Base-by-base conservation (phyloP, 1,284 basidiomycete genomes). In the Naganishia sp. region DNA sequence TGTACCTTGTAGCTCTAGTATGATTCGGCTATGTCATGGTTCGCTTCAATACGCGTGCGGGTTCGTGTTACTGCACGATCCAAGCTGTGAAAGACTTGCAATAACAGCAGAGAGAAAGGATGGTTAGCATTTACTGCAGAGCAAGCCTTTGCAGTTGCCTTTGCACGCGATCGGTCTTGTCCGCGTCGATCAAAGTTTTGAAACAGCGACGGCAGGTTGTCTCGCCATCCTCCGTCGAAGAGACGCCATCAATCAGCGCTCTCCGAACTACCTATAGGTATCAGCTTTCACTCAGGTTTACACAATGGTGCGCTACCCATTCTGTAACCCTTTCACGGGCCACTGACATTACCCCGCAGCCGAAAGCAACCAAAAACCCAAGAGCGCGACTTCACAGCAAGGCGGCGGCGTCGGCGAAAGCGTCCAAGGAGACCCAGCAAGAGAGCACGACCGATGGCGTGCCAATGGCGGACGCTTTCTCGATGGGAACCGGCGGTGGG, bases 301-400 rank as follows among this genome's bases (percentile, higher is more conserved):
- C 46, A 50, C 1, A 13, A 61, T 61, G 58, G 58, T 61, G 28
- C 47, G 58, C 39, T 42, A 18, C 41, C 28, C 17, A 25, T 6
- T 7, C 47, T 28, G 10, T 2, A 1, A 11, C 46, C 23, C 13
- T 23, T n/a, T 50, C 4, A 45, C 32, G 28, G 39, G 7, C 39
- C 46, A n/a, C 21, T 39, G 15, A 32, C 55, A 13, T 46, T 5
- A 35, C 28, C 2, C 18, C 2, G 11, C 28, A 66, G 67, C 67
- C 67, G 25, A 65, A 65, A 63, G 67, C 63, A 13, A 65, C 63
- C 13, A 68, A 68, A 47, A 61, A 58, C 18, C 63, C 57, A 2
- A 50, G 67, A 47, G 58, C 67, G 13, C 46, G 54, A 32, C 39
- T 68, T 6, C 67, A 68, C 41, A 58, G 49, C 45, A 68, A 68